phyloP scores from a whole-genome alignment of 805 yeast genomes.

The Candida verbasci region DNA sequence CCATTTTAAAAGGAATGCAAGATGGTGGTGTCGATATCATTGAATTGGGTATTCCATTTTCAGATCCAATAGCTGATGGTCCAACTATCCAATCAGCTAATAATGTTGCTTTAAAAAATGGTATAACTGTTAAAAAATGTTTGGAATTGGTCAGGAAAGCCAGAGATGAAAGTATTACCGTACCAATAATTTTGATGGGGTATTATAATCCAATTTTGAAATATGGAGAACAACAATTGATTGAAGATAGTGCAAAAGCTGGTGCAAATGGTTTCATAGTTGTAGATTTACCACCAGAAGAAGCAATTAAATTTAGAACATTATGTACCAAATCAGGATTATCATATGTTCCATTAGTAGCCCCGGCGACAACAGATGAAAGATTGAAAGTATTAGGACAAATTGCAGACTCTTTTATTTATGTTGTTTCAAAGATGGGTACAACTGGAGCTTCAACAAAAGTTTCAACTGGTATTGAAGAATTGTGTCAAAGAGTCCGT shows the following conservation, averaged over 20 bases:
- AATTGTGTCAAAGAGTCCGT: constrained; percentile 71
- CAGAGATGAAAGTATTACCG: constrained; percentile 74
- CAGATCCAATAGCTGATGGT: constrained; percentile 99
- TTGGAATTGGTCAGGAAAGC: constrained; percentile 72
- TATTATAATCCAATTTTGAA: constrained; percentile 91
- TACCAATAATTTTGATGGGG: constrained; percentile 94
- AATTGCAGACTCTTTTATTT: constrained; percentile 92
- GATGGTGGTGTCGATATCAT: constrained; percentile 94
- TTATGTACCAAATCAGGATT: constrained; percentile 64
- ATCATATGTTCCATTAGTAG: constrained; percentile 88
- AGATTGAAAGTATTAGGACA: constrained; percentile 72
- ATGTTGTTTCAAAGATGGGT: constrained; percentile 97
- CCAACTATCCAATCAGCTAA: constrained; percentile 93
- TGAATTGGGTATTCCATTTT: constrained; percentile 93
- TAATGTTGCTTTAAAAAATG: constrained; percentile 75
- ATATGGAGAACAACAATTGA: constrained; percentile 84
- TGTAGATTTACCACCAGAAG: constrained; percentile 97
- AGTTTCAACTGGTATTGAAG: constrained; percentile 59
- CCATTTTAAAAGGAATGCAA: constrained; percentile 82
- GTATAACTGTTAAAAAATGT: constrained; percentile 65
- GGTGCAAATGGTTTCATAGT: constrained; percentile 95
- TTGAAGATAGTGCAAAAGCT: constrained; percentile 72
- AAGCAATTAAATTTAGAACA: constrained; percentile 82
- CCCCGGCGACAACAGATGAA: constrained; percentile 93
- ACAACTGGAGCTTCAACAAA: constrained; percentile 84